Evolutionary conservation across 129 eudicot species (phyloP).

Genomic region (Artemisia tridentata): DNA sequence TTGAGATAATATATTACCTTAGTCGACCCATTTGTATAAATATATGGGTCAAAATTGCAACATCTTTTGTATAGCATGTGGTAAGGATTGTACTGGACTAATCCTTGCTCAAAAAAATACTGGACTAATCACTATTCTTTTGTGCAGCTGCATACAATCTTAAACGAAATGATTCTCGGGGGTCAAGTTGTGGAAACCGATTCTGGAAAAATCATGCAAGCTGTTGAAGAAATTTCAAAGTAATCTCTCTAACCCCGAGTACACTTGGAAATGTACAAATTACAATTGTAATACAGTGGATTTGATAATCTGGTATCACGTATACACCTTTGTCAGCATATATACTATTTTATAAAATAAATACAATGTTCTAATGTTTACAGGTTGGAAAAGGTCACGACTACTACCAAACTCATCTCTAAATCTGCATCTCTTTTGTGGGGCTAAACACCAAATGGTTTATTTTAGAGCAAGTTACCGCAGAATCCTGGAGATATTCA

Average conservation of each 20-base stretch:
- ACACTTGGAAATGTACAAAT: constrained; percentile 1
- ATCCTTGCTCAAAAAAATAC: no score
- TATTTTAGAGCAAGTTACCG: neutral
- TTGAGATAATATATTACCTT: no score
- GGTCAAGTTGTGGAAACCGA: constrained; percentile 83
- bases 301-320: no score
- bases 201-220: constrained; percentile 52
- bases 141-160: constrained; percentile 63
- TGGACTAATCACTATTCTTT: neutral
- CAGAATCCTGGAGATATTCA: neutral
- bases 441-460: constrained; percentile 24
- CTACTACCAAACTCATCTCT: constrained; percentile 33
- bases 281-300: constrained; percentile 5
- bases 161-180: constrained; percentile 71
- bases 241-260: constrained; percentile 19
- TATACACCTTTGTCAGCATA: no score
- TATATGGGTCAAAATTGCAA: neutral
- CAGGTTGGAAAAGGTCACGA: constrained; percentile 47
- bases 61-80: no score
- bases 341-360: neutral
- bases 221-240: constrained; percentile 70
- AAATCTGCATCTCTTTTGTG: constrained; percentile 47
- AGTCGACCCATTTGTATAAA: no score
- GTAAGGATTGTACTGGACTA: neutral
- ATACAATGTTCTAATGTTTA: neutral